Conservation (phyloP, 2,329 filamentous ascomycete genomes). For the Claviceps sorghi region DNA sequence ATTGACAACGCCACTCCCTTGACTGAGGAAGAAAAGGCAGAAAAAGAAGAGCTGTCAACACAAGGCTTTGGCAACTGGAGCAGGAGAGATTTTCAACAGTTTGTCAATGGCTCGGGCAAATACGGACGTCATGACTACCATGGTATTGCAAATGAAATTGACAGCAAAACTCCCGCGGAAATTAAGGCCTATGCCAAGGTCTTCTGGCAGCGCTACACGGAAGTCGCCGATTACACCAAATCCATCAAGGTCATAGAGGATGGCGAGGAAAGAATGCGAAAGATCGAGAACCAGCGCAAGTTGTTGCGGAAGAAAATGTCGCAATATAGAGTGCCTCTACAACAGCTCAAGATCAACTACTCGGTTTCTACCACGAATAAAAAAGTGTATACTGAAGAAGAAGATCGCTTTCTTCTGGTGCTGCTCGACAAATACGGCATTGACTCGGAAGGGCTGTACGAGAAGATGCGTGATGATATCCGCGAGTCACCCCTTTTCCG, state of each 20-base stretch:
- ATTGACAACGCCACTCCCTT: conserved; percentile 84
- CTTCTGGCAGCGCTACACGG: conserved; percentile 90
- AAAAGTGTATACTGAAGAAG: conserved; percentile 97
- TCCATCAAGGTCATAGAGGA: conserved; percentile 81
- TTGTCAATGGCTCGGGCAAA: conserved; percentile 87
- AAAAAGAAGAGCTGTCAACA: conserved; percentile 68
- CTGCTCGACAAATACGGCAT: conserved; percentile 86
- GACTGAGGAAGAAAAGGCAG: conserved; percentile 75
- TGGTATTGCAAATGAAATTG: conserved; percentile 75
- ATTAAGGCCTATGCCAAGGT: conserved; percentile 85
- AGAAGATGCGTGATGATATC: conserved; percentile 93
- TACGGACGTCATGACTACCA: conserved; percentile 79
- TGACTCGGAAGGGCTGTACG: conserved; percentile 79
- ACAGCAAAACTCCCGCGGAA: conserved; percentile 74
- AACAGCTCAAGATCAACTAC: conserved; percentile 98
- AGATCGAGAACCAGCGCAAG: conserved; percentile 83
- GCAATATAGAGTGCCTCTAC: conserved; percentile 90
- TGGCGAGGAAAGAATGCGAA: conserved; percentile 77
- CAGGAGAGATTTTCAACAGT: conserved; percentile 93
- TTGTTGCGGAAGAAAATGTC: conserved; percentile 90
- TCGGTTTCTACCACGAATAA: conserved; percentile 98
- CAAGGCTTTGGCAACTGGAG: conserved; percentile 94
- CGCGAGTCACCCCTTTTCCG: conserved; percentile 87
- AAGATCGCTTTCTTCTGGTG: conserved; percentile 88
- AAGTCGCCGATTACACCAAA: conserved; percentile 80